Evolutionary conservation across 2,329 filamentous ascomycete species (phyloP).

Genomic region (Monosporascus sp.): DNA sequence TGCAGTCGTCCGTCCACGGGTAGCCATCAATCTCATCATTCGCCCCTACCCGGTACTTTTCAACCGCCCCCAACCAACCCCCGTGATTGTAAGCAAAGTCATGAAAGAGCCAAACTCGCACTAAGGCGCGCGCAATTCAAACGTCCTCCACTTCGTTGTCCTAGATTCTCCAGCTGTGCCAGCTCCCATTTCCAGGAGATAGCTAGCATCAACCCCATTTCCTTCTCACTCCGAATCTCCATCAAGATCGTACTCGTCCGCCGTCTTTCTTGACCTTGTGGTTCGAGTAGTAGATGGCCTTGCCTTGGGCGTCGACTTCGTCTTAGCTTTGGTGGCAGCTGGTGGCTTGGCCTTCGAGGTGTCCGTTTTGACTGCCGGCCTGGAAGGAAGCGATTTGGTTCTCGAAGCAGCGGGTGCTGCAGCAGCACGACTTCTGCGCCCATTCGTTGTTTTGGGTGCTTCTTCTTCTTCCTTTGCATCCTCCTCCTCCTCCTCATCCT

Average conservation of each 20-base stretch:
- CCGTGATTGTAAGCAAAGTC: no score
- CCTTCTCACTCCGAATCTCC: conserved; percentile 10
- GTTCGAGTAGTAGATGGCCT: conserved; percentile 18
- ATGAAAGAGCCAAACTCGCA: no score
- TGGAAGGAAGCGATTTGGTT: conserved; percentile 18
- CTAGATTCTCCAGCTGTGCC: not conserved
- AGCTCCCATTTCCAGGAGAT: not conserved
- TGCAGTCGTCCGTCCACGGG: no score
- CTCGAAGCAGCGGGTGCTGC: conserved; percentile 10
- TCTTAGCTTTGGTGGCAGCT: conserved; percentile 11
- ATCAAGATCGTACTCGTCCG: conserved; percentile 13
- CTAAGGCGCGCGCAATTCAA: not conserved
- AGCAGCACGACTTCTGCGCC: conserved; percentile 19
- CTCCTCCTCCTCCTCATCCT: conserved; percentile 11
- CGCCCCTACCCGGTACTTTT: no score
- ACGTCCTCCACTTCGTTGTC: not conserved
- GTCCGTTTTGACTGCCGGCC: conserved; percentile 19
- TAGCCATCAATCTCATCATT: no score
- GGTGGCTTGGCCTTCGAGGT: conserved; percentile 17
- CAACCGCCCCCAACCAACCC: no score
- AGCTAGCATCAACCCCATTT: not conserved
- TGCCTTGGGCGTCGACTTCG: conserved; percentile 16
- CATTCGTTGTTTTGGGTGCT: conserved; percentile 15
- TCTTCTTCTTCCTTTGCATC: conserved; percentile 8
- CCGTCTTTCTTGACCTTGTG: conserved; percentile 18